phyloP scores from a whole-genome alignment of 108 stramenopile genomes.

The Cyclostephanos invisitatus region DNA sequence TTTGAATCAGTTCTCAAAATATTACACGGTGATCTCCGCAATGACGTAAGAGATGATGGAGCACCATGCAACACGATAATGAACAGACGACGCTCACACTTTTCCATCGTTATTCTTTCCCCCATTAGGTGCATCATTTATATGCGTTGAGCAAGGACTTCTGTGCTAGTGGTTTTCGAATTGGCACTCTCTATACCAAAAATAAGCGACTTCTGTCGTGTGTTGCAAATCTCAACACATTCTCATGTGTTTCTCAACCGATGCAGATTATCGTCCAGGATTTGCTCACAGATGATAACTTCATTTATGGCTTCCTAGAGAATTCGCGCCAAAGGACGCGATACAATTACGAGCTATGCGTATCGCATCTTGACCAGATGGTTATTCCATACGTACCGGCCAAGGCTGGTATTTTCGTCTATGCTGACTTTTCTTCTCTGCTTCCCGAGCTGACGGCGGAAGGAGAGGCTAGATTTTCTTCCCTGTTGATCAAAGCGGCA shows the following conservation, averaged over 20 bases:
- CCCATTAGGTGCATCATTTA: constrained; percentile 68
- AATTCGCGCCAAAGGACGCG: constrained; percentile 54
- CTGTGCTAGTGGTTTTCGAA: constrained; percentile 83
- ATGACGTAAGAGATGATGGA: constrained; percentile 43
- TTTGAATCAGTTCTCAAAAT: constrained; percentile 72
- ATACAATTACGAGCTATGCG: constrained; percentile 63
- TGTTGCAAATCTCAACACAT: constrained; percentile 75
- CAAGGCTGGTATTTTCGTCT: constrained; percentile 85
- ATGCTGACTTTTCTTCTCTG: constrained; percentile 83
- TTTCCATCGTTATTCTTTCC: neutral
- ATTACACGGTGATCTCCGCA: constrained; percentile 71
- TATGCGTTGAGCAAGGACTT: constrained; percentile 95
- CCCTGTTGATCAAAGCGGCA: constrained; percentile 65
- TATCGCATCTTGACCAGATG: constrained; percentile 74
- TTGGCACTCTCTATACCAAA: constrained; percentile 85
- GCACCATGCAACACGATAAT: neutral
- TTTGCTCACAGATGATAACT: constrained; percentile 77
- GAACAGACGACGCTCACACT: neutral
- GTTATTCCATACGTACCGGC: constrained; percentile 78
- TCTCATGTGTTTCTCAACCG: constrained; percentile 72
- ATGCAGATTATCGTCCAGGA: constrained; percentile 85
- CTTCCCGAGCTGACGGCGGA: constrained; percentile 71
- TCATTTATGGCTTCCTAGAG: constrained; percentile 73
- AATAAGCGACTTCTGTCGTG: constrained; percentile 63
- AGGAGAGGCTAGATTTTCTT: constrained; percentile 68